phyloP scores from a whole-genome alignment of 768 basidiomycete genomes.

The Hysterangium stoloniferum region DNA sequence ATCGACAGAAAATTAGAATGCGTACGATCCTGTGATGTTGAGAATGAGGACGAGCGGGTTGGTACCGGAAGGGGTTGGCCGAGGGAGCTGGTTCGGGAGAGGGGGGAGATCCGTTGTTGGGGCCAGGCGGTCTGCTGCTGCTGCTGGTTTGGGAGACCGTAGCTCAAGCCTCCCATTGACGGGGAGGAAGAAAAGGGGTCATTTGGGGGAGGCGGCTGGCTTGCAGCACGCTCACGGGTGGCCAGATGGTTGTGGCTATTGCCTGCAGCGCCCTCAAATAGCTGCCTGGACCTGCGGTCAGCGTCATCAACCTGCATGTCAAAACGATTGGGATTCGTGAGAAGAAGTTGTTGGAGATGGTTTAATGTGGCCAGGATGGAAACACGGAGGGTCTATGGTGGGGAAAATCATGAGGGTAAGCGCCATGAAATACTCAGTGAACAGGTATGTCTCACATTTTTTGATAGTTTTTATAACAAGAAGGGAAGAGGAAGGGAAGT shows the following conservation, averaged over 20 bases:
- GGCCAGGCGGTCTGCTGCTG: conserved; percentile 37
- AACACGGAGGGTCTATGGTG: background rate
- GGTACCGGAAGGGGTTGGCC: conserved; percentile 47
- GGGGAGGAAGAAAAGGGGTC: conserved; percentile 25
- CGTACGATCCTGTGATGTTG: conserved; percentile 17
- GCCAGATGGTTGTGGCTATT: conserved; percentile 8
- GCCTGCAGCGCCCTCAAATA: background rate
- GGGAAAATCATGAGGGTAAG: conserved; percentile 3
- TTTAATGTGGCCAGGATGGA: conserved; percentile 10
- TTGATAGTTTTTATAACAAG: background rate
- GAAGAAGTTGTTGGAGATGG: conserved; percentile 8
- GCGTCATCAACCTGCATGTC: conserved; percentile 10
- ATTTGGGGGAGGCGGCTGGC: conserved; percentile 56
- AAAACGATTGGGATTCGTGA: conserved; percentile 9
- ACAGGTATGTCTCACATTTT: background rate
- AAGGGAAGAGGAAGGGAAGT: background rate
- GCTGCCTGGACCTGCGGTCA: conserved; percentile 9
- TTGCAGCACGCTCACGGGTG: conserved; percentile 51
- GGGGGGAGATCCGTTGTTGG: conserved; percentile 30
- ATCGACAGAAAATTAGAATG: conserved; percentile 41
- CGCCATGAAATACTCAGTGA: background rate
- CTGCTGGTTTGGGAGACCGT: conserved; percentile 15
- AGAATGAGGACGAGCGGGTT: conserved; percentile 63
- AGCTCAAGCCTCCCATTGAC: background rate
- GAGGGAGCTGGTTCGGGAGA: conserved; percentile 10